A percentile compares a stretch with the other conserved stretches of the same genome.
These are phyloP conservation scores for Cyclocybe cylindracea DNA, from an alignment of 768 basidiomycete genomes.

Conservation along the genomic window DNA sequence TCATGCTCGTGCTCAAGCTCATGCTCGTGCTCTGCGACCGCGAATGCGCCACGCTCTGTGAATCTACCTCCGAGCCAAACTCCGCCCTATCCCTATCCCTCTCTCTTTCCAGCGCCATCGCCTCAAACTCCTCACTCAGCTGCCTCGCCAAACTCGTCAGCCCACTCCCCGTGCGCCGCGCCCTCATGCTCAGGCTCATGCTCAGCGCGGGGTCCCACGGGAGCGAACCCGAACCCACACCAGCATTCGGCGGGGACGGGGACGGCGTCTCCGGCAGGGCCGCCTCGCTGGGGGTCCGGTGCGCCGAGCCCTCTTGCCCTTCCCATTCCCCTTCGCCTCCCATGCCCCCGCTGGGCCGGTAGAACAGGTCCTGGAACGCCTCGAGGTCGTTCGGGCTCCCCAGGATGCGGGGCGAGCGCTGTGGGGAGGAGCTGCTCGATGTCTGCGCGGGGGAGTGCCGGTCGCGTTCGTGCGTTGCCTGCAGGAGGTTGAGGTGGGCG, in stretches of 20 bases:
- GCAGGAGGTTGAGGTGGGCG: too few relatives aligned
- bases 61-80: too few relatives aligned
- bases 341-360: conserved; percentile 41
- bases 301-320: neutral
- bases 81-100: conserved; percentile 22
- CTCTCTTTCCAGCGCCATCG: conserved; percentile 34
- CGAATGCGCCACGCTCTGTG: too few relatives aligned
- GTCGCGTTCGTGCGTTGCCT: too few relatives aligned
- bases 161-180: conserved; percentile 42
- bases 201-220: conserved; percentile 41
- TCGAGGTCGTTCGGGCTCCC: conserved; percentile 68
- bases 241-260: conserved; percentile 22
- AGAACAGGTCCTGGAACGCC: conserved; percentile 76
- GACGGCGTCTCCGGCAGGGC: conserved; percentile 26
- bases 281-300: conserved; percentile 18
- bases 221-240: conserved; percentile 16
- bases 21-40: neutral
- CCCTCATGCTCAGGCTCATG: conserved; percentile 21
- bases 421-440: conserved; percentile 35
- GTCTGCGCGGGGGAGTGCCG: conserved; percentile 12
- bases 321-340: conserved; percentile 1
- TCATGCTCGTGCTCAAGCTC: neutral
- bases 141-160: conserved; percentile 52
- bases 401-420: conserved; percentile 52
- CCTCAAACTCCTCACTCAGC: conserved; percentile 50